These are phyloP conservation scores for Daldinia bambusicola DNA, from an alignment of 495 filamentous ascomycete species.

Conservation along the genomic window DNA sequence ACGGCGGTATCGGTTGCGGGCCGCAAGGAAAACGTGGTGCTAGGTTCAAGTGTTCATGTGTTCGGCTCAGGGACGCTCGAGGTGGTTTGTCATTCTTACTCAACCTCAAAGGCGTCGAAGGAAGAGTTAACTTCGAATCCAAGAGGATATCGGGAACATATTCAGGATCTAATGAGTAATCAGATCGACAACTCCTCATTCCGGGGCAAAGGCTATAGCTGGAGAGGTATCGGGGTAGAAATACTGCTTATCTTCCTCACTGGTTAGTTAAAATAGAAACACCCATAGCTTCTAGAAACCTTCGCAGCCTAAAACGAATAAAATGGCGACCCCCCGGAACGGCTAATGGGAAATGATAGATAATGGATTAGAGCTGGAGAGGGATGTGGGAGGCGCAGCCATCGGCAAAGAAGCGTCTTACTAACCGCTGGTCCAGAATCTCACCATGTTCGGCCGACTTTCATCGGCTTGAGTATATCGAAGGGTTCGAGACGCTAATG, in stretches of 20 bases:
- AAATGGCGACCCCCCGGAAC: background rate
- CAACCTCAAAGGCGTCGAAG: background rate
- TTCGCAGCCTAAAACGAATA: background rate
- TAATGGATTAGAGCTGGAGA: conserved; percentile 6
- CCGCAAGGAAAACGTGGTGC: background rate
- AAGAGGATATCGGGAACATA: background rate
- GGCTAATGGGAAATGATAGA: too few species aligned
- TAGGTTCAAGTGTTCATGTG: background rate
- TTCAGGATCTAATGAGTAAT: background rate
- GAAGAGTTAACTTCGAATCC: background rate
- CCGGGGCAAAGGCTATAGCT: background rate
- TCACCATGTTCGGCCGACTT: conserved; percentile 6
- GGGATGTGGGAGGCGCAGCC: conserved; percentile 6
- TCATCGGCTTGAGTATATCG: conserved; percentile 6
- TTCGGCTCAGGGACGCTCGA: too few species aligned
- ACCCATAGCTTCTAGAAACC: conserved; percentile 1
- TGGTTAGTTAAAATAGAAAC: background rate
- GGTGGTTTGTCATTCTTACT: background rate
- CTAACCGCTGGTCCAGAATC: conserved; percentile 1
- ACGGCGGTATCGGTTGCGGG: background rate
- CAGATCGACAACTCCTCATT: background rate
- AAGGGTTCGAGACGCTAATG: background rate
- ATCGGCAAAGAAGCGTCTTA: conserved; percentile 4
- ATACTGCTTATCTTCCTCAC: conserved; percentile 4
- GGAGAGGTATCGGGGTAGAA: background rate